Evolutionary conservation across 352 stramenopile species (phyloP), one percentile per base, ranked within the genome.

Genomic region (Phytopythium vexans): DNA sequence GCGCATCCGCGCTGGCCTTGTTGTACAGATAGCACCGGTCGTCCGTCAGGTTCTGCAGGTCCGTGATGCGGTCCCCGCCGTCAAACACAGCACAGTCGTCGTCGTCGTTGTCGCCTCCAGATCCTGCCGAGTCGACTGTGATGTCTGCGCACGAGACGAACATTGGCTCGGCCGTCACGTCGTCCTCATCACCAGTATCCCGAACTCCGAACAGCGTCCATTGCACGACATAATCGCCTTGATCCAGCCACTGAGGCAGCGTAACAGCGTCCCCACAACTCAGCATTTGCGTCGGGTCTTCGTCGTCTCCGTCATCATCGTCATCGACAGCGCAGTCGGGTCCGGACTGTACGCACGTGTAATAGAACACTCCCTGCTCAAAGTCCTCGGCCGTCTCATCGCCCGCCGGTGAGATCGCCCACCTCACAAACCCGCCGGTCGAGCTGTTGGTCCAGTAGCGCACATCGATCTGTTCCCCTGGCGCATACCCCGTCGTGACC

Each of bases 1-100:
- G 72, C 8, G 77, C 45, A 8, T 64, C 57, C 58, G 81, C 67
- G 48, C 57, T 68, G 6, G 66, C 70, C 49, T 83, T 67, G 57
- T 77, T 66, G 54, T 76, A 86, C 63, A 82, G 82, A 50, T 75
- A 86, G 42, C 75, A 86, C 60, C 76, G 21, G 35, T 77, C 51
- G 40, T 46, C 52, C 7, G 52, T 49, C 45, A 78, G 54, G 49
- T 72, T 56, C 14, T 75, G 55, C 38, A 78, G 59, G 45, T 67
- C 63, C 10, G 72, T 80, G 41, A 83, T 67, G 16, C 72, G 72
- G 54, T 86, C 75, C 7, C 72, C 72, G 8, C 75, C 75, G 15
- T 75, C 59, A 41, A 86, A 86, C 5, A 63, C 65, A 0, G 65
- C 64, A 16, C 75, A 86, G 6, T 42, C 59, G 0, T 70, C 64